phyloP scores from a whole-genome alignment of 2,329 filamentous ascomycete species.

The Lachnellula subtilissima region DNA sequence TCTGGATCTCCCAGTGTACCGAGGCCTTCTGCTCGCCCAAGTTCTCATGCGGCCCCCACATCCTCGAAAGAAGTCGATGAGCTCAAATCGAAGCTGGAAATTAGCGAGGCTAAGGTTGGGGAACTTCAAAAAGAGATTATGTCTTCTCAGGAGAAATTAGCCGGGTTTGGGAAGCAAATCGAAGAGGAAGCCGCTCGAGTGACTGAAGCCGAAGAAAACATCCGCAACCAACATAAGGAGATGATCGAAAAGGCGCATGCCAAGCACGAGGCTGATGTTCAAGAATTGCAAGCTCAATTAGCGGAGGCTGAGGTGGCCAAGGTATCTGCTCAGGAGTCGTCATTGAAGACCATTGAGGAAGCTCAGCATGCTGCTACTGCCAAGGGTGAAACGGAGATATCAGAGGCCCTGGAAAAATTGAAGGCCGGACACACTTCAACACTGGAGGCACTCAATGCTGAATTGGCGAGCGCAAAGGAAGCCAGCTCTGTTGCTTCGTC shows the following conservation, averaged over 20 bases:
- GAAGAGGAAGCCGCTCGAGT: slow-evolving; percentile 37
- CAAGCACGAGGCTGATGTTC: slow-evolving; percentile 24
- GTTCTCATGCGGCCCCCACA: slow-evolving; percentile 23
- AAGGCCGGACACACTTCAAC: slow-evolving; percentile 35
- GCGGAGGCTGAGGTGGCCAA: slow-evolving; percentile 23
- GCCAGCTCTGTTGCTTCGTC: slow-evolving; percentile 32
- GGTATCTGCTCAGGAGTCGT: slow-evolving; percentile 22
- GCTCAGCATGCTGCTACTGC: slow-evolving; percentile 24
- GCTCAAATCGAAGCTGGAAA: slow-evolving; percentile 53
- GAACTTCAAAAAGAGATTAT: slow-evolving; percentile 53
- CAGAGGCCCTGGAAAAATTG: slow-evolving; percentile 46
- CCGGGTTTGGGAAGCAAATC: slow-evolving; percentile 49
- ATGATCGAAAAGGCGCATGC: slow-evolving; percentile 38
- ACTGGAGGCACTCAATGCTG: slow-evolving; percentile 29
- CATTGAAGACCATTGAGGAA: slow-evolving; percentile 29
- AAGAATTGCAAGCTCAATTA: slow-evolving; percentile 26
- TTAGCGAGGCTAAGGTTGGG: slow-evolving; percentile 54
- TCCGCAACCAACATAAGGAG: slow-evolving; percentile 41
- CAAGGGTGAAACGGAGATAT: slow-evolving; percentile 32
- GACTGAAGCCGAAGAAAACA: slow-evolving; percentile 37
- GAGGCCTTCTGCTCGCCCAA: slow-evolving; percentile 40
- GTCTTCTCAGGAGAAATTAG: slow-evolving; percentile 50
- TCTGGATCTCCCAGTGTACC: slow-evolving; percentile 34
- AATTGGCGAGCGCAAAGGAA: slow-evolving; percentile 46
- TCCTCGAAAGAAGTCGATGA: slow-evolving; percentile 53